Evolutionary conservation across 169 alveolate genomes (phyloP).

Genomic region (Perkinsus olseni): DNA sequence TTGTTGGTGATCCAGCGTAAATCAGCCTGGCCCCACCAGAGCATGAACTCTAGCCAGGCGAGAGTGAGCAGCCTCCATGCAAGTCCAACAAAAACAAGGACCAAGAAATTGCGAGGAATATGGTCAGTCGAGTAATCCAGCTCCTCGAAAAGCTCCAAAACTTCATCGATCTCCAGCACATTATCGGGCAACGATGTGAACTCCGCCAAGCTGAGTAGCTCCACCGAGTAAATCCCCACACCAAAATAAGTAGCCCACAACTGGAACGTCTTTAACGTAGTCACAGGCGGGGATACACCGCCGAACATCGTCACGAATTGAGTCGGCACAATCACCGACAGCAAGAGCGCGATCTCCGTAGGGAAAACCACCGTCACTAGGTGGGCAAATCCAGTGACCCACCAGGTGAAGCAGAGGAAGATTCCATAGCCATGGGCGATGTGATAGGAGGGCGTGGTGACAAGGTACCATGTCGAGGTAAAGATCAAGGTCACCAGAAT

Average conservation of each 20-base stretch:
- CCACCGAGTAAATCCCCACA: not conserved
- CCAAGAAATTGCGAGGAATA: not conserved
- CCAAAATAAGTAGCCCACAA: not conserved
- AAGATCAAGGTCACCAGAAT: not conserved
- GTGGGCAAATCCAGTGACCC: not conserved
- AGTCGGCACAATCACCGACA: not conserved
- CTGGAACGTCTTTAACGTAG: not conserved
- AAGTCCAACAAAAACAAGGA: not conserved
- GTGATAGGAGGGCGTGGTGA: not conserved
- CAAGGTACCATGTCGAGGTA: not conserved
- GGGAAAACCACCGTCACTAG: not conserved
- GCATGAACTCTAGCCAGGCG: not conserved
- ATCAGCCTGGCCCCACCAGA: not conserved
- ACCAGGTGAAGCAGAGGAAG: not conserved
- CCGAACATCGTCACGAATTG: not conserved
- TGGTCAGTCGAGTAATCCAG: not conserved
- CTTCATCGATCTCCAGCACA: not conserved
- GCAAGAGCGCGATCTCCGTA: not conserved
- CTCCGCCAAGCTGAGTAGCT: not conserved
- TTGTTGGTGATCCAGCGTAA: not conserved
- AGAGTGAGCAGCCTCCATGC: not conserved
- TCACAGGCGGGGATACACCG: not conserved
- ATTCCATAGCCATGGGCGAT: not conserved
- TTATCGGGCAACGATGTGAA: not conserved
- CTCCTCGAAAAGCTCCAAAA: not conserved